Percentiles rank a stretch among this genome's conserved stretches.
These are phyloP conservation scores for Monosporozyma yasuniensis DNA, from an alignment of 805 yeast species.

Conservation along the genomic window DNA sequence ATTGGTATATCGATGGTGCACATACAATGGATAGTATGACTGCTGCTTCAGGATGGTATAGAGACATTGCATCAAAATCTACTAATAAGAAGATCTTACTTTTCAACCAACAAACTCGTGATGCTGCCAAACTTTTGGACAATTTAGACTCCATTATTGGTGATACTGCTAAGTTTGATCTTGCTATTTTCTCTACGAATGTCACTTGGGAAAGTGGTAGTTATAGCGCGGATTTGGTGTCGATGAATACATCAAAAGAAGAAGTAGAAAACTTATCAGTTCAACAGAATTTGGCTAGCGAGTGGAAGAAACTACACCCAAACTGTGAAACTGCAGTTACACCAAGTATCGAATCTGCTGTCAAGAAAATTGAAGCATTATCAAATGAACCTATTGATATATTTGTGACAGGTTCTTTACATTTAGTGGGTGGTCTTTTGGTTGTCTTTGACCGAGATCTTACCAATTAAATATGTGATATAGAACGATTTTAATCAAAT, in stretches of 20 bases:
- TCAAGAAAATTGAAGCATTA: slow-evolving; percentile 38
- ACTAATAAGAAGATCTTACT: slow-evolving; percentile 42
- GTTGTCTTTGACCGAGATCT: slow-evolving; percentile 73
- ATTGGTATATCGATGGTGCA: slow-evolving; percentile 94
- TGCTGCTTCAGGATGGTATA: slow-evolving; percentile 80
- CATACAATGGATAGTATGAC: slow-evolving; percentile 83
- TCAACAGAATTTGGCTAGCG: slow-evolving; percentile 63
- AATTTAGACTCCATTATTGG: not conserved
- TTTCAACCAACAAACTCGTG: slow-evolving; percentile 93
- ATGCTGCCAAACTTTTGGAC: slow-evolving; percentile 55
- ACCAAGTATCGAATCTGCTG: slow-evolving; percentile 66
- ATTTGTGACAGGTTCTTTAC: slow-evolving; percentile 89
- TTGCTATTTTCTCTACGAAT: slow-evolving; percentile 81
- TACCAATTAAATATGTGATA: not conserved
- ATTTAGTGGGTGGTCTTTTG: slow-evolving; percentile 87
- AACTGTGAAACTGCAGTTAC: slow-evolving; percentile 38
- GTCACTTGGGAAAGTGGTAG: slow-evolving; percentile 80
- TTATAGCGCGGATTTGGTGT: slow-evolving; percentile 74
- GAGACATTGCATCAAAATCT: slow-evolving; percentile 15
- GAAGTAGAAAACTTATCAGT: slow-evolving; percentile 72
- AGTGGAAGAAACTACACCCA: slow-evolving; percentile 55
- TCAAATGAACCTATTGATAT: slow-evolving; percentile 44
- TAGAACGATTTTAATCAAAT: not conserved
- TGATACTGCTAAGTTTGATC: slow-evolving; percentile 45
- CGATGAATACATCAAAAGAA: slow-evolving; percentile 73